Evolutionary conservation across 192 early-diverging fungal genomes (phyloP).

Genomic region (Backusella australiensis): DNA sequence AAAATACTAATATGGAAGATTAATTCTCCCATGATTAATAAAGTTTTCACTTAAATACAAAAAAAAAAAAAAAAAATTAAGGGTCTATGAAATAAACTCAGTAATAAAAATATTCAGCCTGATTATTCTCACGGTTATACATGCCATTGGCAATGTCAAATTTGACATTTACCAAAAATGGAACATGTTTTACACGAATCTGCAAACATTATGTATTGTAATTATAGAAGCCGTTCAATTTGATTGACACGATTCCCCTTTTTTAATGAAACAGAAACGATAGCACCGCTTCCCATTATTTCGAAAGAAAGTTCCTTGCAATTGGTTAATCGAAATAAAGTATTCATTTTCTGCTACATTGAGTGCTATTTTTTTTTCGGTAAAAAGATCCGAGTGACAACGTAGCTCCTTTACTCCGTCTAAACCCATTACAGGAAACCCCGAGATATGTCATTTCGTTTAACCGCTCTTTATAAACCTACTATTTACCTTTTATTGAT

Average conservation of each 20-base stretch:
- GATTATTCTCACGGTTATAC: neutral
- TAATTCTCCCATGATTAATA: no score
- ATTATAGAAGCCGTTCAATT: neutral
- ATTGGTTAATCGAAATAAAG: neutral
- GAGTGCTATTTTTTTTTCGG: neutral
- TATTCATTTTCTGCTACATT: neutral
- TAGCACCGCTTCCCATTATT: neutral
- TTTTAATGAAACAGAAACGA: constrained; percentile 1
- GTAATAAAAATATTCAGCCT: neutral
- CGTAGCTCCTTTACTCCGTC: neutral
- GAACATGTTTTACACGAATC: neutral
- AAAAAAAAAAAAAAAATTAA: neutral
- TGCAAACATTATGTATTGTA: neutral
- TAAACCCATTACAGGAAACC: neutral
- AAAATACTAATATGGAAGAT: no score
- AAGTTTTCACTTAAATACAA: no score
- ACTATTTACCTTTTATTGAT: neutral
- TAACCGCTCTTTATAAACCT: neutral
- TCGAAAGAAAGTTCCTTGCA: neutral
- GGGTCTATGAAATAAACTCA: neutral
- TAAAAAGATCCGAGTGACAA: neutral
- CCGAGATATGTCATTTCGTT: neutral
- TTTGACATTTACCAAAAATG: neutral
- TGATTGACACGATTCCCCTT: neutral
- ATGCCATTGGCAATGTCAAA: neutral